Base-by-base conservation (phyloP, 1,139 yeast genomes). In the Scheffersomyces segobiensis region DNA sequence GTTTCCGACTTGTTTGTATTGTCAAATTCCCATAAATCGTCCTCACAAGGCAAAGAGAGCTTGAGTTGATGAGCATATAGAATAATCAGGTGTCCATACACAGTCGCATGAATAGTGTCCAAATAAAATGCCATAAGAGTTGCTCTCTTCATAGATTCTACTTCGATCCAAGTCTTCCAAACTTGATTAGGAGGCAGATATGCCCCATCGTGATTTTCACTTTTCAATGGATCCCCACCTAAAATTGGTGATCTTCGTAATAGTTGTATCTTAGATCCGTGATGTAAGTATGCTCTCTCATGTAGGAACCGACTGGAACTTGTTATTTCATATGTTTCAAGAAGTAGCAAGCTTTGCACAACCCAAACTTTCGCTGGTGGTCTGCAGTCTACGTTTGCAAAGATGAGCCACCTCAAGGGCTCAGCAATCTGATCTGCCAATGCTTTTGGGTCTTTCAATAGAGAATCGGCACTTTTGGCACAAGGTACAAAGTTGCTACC, bases 201-300 rank as follows among this genome's bases (percentile, higher is more conserved):
- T n/a, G 61, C 62, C 22, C 57, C 62, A 19, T 54, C 56, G 6
- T 60, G 62, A 22, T 57, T 61, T 12, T 56, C 58, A 24, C 51
- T 53, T 21, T 57, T 59, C 3, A 64, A 56, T 0, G 90, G 90
- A 62, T 86, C 86, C 0, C 90, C 90, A 3, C 90, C 90, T 50
- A 89, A 70, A n/a, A 88, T 83, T 0, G 95, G 90, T 20, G 89
- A 85, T 65, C 96, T 78, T 60, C 93, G 75, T 53, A 90, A 72
- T 57, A 90, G 72, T 70, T 89, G 95, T 24, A 88, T 84, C 0
- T 89, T 86, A 0, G 92, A 83, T 1, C 92, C 95, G 66, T 89
- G 92, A 65, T 89, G 93, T 17, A 89, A 74, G 65, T 86, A 89
- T 0, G 91, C 90, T 50, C 96, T 71, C 67, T 89, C 95, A 67